These are phyloP conservation scores for Triticum urartu DNA, from an alignment of 176 grass and related monocot species.

Conservation along the genomic window DNA sequence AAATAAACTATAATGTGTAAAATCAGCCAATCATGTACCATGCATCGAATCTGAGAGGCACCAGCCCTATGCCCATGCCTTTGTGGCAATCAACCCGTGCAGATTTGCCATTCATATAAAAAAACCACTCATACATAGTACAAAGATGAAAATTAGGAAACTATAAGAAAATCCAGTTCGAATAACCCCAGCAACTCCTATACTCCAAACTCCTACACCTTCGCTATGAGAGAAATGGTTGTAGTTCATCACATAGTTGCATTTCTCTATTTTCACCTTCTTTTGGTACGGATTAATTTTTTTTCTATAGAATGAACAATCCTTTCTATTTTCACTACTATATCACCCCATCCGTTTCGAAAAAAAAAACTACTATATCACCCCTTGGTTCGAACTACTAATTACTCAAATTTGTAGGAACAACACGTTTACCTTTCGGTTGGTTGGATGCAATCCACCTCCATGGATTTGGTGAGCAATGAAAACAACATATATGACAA, in stretches of 20 bases:
- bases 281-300: too few species aligned
- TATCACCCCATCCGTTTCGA: not conserved
- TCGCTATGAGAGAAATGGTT: not conserved
- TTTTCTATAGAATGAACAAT: not conserved
- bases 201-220: not conserved
- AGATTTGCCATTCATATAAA: not conserved
- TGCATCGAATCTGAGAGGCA: too few species aligned
- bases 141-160: not conserved
- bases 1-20: slow-evolving; percentile 8
- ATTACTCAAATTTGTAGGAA: not conserved
- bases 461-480: not conserved
- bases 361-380: not conserved
- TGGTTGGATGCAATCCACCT: not conserved
- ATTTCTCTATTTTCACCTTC: not conserved
- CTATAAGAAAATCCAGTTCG: too few species aligned
- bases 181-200: not conserved
- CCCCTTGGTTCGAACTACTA: not conserved
- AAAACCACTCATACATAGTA: not conserved
- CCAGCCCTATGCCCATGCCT: too few species aligned
- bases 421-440: not conserved
- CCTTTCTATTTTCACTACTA: not conserved
- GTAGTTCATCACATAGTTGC: not conserved
- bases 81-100: too few species aligned
- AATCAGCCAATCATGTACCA: not conserved
- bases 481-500: not conserved